These are phyloP conservation scores for Rhipidocladum racemiflorum DNA, from an alignment of 176 grass and related monocot species.

Conservation along the genomic window DNA sequence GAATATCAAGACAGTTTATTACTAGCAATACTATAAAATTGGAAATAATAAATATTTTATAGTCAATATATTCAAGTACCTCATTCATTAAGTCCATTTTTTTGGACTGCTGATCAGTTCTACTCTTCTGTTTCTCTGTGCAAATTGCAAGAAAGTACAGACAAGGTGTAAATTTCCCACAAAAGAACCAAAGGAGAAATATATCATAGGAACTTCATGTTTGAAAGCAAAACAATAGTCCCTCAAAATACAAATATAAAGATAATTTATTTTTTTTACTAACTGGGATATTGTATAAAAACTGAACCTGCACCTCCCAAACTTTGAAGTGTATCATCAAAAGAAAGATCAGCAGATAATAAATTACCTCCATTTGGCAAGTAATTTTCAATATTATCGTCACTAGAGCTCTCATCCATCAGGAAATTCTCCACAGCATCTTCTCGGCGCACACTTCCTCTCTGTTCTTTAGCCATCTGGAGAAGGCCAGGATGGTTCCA, in stretches of 20 bases:
- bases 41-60: neutral
- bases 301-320: neutral
- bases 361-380: slow-evolving; percentile 68
- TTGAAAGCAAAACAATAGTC: slow-evolving; percentile 2
- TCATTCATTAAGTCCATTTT: slow-evolving; percentile 50
- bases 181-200: slow-evolving; percentile 2
- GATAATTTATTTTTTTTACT: neutral
- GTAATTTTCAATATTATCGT: slow-evolving; percentile 78
- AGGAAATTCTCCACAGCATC: slow-evolving; percentile 74
- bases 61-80: slow-evolving; percentile 41
- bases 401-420: slow-evolving; percentile 80
- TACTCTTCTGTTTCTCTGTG: slow-evolving; percentile 76
- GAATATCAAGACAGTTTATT: neutral
- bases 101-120: slow-evolving; percentile 52
- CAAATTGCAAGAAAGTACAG: slow-evolving; percentile 23
- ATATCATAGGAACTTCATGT: neutral
- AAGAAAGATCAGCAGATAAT: slow-evolving; percentile 2
- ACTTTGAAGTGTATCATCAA: neutral
- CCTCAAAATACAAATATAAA: neutral
- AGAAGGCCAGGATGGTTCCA: slow-evolving; percentile 99
- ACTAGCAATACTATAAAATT: neutral
- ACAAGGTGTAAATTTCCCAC: slow-evolving; percentile 2
- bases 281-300: neutral
- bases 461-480: slow-evolving; percentile 85
- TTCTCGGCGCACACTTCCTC: slow-evolving; percentile 55